Percentiles rank a stretch among this genome's conserved stretches.
These are phyloP conservation scores for Torulaspora franciscae DNA, from an alignment of 805 yeast species.

Conservation along the genomic window DNA sequence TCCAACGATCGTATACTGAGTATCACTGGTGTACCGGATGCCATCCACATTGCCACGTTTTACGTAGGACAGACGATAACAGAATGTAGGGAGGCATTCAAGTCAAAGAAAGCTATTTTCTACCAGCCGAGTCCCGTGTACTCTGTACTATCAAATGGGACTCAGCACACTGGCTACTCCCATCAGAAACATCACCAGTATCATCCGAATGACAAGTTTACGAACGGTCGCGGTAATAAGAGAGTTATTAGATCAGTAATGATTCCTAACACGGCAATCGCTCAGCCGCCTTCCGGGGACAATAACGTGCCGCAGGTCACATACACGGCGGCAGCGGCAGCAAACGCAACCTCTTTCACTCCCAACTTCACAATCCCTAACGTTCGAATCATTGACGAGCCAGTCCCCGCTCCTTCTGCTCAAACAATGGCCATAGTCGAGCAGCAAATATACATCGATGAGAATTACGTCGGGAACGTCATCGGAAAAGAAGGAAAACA, in stretches of 20 bases:
- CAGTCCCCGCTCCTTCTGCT: conserved; percentile 26
- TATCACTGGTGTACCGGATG: conserved; percentile 77
- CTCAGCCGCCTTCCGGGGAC: conserved; percentile 6
- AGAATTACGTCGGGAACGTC: conserved; percentile 72
- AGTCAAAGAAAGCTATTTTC: conserved; percentile 41
- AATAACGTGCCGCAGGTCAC: conserved; percentile 8
- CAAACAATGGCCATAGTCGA: conserved; percentile 45
- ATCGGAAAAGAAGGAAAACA: conserved; percentile 85
- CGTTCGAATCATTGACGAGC: conserved; percentile 23
- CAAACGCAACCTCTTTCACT: conserved; percentile 27
- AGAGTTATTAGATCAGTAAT: conserved; percentile 18
- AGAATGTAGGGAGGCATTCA: conserved; percentile 50
- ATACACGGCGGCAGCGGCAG: conserved; percentile 28
- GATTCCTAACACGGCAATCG: conserved; percentile 12
- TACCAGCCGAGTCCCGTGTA: conserved; percentile 32
- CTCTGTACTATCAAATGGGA: conserved; percentile 25
- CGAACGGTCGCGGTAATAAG: conserved; percentile 14
- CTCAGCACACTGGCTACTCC: conserved; percentile 13
- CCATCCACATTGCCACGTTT: conserved; percentile 77
- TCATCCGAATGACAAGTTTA: conserved; percentile 25
- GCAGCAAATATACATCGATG: conserved; percentile 72
- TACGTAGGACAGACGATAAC: conserved; percentile 64
- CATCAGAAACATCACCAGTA: conserved; percentile 31
- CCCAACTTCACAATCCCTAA: conserved; percentile 28
- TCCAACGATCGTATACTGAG: conserved; percentile 73